Base-by-base conservation (phyloP, 495 filamentous ascomycete species). In the Neurospora sp. region DNA sequence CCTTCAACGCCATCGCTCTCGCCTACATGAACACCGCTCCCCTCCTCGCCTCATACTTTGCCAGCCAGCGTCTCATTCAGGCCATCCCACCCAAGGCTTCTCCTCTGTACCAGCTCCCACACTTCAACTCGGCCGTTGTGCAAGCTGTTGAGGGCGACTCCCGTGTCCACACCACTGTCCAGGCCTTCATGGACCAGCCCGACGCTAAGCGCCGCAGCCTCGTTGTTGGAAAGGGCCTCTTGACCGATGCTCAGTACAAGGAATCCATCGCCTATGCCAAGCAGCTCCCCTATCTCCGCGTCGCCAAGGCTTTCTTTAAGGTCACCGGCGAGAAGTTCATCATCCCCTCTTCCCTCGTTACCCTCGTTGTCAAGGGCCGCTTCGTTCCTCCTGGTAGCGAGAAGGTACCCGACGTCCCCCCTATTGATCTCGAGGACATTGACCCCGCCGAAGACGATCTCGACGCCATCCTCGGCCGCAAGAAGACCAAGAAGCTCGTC, bases 231-330 rank as follows among this genome's bases (percentile, higher is more conserved):
- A 86, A 90, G 59, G 89, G 88, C 44, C 88, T 96, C 41, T 82
- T 97, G 61, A 90, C 87, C 9, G 90, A 93, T 70, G 81, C 87
- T 69, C 89, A 97, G 79, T 97, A 97, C 82, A 83, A 88, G 42
- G 87, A 89, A 35, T 93, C 91, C 39, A 83, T 97, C 70, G 78
- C 82, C 59, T 90, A 97, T 53, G 94, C 93, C 35, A 88, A 88
- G 75, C 92, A 97, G 80, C 83, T 99, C 14, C 96, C 96, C 0
- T 85, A 87, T 61, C 84, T 98, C 68, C 86, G 91, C 72, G 88
- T 98, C n/a, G 93, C 94, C 80, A 95, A 94, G 83, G 93, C 93
- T 3, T 99, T 96, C 84, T 99, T 99, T 89, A 99, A 99, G 85
- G 96, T 99, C 69, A 91, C 92, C 75, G 96, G 96, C 73, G 96